Base-by-base conservation (phyloP, 148 eudicot species). In the Heliamphora exappendiculata region DNA sequence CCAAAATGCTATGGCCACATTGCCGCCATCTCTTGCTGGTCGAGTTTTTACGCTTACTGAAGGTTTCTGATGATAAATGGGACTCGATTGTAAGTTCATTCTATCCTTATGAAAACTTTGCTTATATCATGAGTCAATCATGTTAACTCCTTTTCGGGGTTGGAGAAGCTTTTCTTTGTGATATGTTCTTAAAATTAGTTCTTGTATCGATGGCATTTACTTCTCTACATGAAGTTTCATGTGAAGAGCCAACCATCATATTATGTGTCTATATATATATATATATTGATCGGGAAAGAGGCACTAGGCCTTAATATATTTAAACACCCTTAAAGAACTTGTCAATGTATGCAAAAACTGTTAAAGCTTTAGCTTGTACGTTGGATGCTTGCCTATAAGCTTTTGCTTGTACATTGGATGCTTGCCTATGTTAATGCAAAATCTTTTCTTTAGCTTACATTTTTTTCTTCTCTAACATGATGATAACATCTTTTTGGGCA, bases 11-110 rank as follows among this genome's bases (percentile, higher is more conserved):
- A 66, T 92, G 69, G 82, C 88, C 65, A 80, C 82, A 78, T 72
- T 94, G 79, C 92, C 91, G 1, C 83, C 85, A 47, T 79, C 86
- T 37, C 89, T 94, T 72, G 79, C 86, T 10, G 90, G 86, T 53
- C 86, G 98, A 75, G 90, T 90, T 41, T 90, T 85, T 79, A 88
- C 93, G 24, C 87, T 92, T 14, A 90, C 91, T 2, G 91, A 94
- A 81, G 96, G 98, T 72, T 85, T 94, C 59, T 90, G 86, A 88
- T 53, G 73, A 22, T 33, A 28, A 65, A 5, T n/a, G 55, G 72
- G 70, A 53, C 34, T 60, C 31, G 7, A 50, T 3, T 28, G 45
- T 28, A 55, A 0, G 9, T 28, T 2, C 20, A 51, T 41, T 26
- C 44, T 51, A 9, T 63, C 13, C 36, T 53, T 9, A 19, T 58